Evolutionary conservation across 768 basidiomycete genomes (phyloP).

Genomic region (Lactarius trivialis): DNA sequence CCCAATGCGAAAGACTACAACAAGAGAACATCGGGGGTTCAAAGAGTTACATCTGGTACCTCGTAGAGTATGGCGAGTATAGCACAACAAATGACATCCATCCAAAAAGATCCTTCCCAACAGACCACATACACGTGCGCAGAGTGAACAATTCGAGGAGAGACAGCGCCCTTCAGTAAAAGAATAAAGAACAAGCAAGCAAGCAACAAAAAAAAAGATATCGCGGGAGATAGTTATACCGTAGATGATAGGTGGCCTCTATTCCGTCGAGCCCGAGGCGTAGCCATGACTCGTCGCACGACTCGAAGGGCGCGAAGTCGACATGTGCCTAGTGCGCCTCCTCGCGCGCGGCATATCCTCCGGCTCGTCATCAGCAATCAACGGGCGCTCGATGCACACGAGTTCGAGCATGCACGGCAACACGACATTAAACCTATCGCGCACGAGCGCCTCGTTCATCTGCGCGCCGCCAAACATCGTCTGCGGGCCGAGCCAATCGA

Average conservation of each 20-base stretch:
- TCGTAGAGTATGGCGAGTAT: not conserved
- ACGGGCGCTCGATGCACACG: slow-evolving; percentile 42
- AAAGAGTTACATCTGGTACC: not conserved
- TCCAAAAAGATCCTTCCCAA: not conserved
- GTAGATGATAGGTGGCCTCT: too few species aligned
- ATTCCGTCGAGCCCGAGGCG: not conserved
- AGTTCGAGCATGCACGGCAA: slow-evolving; percentile 58
- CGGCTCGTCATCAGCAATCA: slow-evolving; percentile 45
- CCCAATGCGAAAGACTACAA: not conserved
- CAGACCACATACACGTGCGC: not conserved
- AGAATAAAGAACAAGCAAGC: not conserved
- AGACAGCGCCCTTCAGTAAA: not conserved
- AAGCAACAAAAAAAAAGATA: not conserved
- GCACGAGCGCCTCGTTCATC: slow-evolving; percentile 39
- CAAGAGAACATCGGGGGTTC: not conserved
- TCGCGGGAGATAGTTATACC: not conserved
- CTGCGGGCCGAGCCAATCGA: slow-evolving; percentile 58
- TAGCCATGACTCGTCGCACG: slow-evolving; percentile 7
- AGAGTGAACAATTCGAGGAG: not conserved
- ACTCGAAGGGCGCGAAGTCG: slow-evolving; percentile 15
- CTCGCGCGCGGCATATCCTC: slow-evolving; percentile 38
- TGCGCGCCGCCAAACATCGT: slow-evolving; percentile 60
- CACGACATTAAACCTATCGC: slow-evolving; percentile 36
- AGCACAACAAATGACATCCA: not conserved
- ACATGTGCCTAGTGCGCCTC: slow-evolving; percentile 14